A percentile compares a stretch with the other conserved stretches of the same genome.
Evolutionary conservation across 164 flowering plant species (phyloP).

Genomic region (Berberis thunbergii): DNA sequence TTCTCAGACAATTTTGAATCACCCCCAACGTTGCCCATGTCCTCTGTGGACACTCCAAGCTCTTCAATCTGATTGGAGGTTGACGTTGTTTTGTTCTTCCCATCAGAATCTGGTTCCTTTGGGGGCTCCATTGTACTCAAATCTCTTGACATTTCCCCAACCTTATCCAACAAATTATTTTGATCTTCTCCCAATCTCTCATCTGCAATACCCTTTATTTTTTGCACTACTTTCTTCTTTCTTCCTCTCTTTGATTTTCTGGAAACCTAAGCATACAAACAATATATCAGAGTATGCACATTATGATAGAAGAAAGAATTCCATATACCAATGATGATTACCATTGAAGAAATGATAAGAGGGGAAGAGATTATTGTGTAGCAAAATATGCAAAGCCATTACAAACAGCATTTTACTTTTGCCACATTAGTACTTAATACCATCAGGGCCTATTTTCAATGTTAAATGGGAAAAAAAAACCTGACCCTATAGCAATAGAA

Average conservation of each 20-base stretch:
- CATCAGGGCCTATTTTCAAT: too few species aligned
- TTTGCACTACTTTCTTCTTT: slow-evolving; percentile 31
- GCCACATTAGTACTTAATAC: too few species aligned
- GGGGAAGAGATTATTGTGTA: too few species aligned
- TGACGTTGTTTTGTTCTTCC: slow-evolving; percentile 15
- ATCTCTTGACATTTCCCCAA: slow-evolving; percentile 4
- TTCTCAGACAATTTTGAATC: slow-evolving; percentile 15
- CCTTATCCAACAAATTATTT: slow-evolving; percentile 17
- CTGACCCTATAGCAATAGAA: too few species aligned
- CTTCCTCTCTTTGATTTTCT: slow-evolving; percentile 52
- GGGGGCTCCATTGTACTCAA: slow-evolving; percentile 7
- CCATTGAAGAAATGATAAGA: too few species aligned
- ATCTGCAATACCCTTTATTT: slow-evolving; percentile 21
- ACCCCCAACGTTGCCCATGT: slow-evolving; percentile 10
- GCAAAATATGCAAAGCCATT: too few species aligned
- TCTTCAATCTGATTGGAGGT: slow-evolving; percentile 20
- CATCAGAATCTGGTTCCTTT: slow-evolving; percentile 17
- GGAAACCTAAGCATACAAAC: slow-evolving; percentile 45
- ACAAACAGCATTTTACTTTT: too few species aligned
- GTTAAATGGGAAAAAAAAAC: too few species aligned
- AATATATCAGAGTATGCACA: too few species aligned
- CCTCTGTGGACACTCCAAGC: slow-evolving; percentile 14
- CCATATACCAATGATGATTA: too few species aligned
- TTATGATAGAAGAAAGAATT: too few species aligned
- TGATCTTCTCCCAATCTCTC: slow-evolving; percentile 14